Conservation (phyloP, 352 stramenopile species). For the Blastocystis sp. region DNA sequence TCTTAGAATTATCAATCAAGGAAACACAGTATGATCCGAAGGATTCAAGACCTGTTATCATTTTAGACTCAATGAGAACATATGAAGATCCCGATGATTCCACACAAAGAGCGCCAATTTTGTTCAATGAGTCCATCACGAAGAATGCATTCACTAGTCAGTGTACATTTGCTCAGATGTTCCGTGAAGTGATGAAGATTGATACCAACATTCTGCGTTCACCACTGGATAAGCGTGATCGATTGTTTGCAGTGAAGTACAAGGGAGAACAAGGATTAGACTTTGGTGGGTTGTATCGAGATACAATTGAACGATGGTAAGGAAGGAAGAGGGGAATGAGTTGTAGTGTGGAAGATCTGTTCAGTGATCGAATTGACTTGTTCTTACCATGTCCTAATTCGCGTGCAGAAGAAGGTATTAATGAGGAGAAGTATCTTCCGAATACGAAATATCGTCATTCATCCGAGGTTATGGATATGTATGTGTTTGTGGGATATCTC, state of each 20-base stretch:
- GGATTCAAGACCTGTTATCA: slow-evolving; percentile 50
- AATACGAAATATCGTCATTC: slow-evolving; percentile 71
- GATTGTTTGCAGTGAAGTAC: slow-evolving; percentile 69
- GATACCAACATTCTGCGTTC: slow-evolving; percentile 75
- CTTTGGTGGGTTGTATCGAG: slow-evolving; percentile 71
- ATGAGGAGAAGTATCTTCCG: slow-evolving; percentile 79
- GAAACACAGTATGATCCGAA: slow-evolving; percentile 53
- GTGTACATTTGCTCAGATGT: slow-evolving; percentile 86
- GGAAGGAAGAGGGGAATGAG: background rate
- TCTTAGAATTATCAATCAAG: slow-evolving; percentile 61
- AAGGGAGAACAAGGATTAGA: slow-evolving; percentile 69
- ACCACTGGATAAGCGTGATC: slow-evolving; percentile 67
- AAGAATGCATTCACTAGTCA: slow-evolving; percentile 66
- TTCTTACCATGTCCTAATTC: slow-evolving; percentile 79
- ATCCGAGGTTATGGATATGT: slow-evolving; percentile 67
- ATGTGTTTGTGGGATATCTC: slow-evolving; percentile 82
- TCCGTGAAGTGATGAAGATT: slow-evolving; percentile 77
- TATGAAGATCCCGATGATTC: slow-evolving; percentile 55
- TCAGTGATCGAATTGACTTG: slow-evolving; percentile 69
- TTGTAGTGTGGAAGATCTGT: slow-evolving; percentile 71
- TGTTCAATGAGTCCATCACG: slow-evolving; percentile 59
- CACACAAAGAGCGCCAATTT: slow-evolving; percentile 50
- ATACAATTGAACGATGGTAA: slow-evolving; percentile 67
- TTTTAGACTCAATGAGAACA: slow-evolving; percentile 42
- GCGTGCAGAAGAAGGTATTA: slow-evolving; percentile 77